phyloP scores from a whole-genome alignment of 371 early-diverging fungal genomes.

The Hamiltosporidium tvaerminnensis region DNA sequence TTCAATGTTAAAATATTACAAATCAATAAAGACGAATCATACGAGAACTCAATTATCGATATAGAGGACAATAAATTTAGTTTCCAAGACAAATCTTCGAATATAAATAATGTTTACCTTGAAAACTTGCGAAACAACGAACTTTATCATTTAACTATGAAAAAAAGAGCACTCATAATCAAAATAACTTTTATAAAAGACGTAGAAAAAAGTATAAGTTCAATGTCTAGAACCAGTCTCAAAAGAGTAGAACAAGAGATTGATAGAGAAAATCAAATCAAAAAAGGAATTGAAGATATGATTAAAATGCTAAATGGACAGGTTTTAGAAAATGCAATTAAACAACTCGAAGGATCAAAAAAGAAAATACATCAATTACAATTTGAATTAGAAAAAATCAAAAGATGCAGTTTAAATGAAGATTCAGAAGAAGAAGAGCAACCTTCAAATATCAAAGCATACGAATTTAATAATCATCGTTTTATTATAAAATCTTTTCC shows the following conservation, averaged over 20 bases:
- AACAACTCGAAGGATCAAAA: constrained; percentile 41
- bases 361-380: constrained; percentile 26
- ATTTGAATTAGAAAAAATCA: background rate
- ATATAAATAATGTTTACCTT: constrained; percentile 22
- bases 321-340: constrained; percentile 23
- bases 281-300: constrained; percentile 43
- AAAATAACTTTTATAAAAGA: constrained; percentile 36
- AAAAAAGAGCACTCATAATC: constrained; percentile 26
- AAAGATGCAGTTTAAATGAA: too few species aligned
- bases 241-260: constrained; percentile 36
- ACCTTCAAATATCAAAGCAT: constrained; percentile 13
- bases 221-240: too few species aligned
- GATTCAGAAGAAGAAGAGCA: too few species aligned
- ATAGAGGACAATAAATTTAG: constrained; percentile 12
- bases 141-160: constrained; percentile 24
- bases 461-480: constrained; percentile 46
- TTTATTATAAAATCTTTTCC: constrained; percentile 33
- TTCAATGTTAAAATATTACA: background rate
- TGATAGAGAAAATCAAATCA: constrained; percentile 42
- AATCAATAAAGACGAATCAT: background rate
- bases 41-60: background rate
- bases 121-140: constrained; percentile 31
- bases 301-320: constrained; percentile 18
- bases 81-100: constrained; percentile 4
- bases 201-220: constrained; percentile 25